These are phyloP conservation scores for Hypoxylon rickii DNA, from an alignment of 495 filamentous ascomycete genomes.

Conservation along the genomic window DNA sequence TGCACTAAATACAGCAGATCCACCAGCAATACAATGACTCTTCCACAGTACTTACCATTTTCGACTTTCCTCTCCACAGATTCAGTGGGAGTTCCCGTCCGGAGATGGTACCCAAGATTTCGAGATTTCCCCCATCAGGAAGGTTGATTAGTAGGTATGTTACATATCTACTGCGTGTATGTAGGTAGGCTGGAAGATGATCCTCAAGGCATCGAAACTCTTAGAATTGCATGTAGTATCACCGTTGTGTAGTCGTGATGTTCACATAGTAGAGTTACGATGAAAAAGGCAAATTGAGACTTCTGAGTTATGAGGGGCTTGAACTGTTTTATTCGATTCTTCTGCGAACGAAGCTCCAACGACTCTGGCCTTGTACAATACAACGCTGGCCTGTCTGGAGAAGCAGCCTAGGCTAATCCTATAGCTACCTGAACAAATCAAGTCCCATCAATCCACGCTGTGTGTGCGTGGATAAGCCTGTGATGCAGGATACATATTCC, in stretches of 20 bases:
- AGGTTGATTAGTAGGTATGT: conserved; percentile 4
- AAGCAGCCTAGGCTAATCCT: conserved; percentile 28
- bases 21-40: conserved; percentile 8
- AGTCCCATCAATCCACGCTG: conserved; percentile 44
- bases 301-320: conserved; percentile 40
- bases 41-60: conserved; percentile 19
- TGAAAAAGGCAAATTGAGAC: no score
- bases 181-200: no score
- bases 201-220: no score
- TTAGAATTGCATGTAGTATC: no score
- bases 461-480: conserved; percentile 38
- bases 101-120: conserved; percentile 1
- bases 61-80: conserved; percentile 21
- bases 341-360: conserved; percentile 30
- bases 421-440: conserved; percentile 34
- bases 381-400: conserved; percentile 15
- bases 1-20: conserved; percentile 14
- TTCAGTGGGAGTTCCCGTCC: conserved; percentile 21
- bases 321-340: conserved; percentile 39
- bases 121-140: conserved; percentile 15
- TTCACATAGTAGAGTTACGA: no score
- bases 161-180: no score
- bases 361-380: conserved; percentile 4
- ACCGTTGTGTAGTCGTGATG: no score
- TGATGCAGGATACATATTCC: conserved; percentile 5